Percentiles rank a stretch among this genome's conserved stretches.
Evolutionary conservation across 805 yeast genomes (phyloP).

Genomic region (Saccharomycopsis sp.): DNA sequence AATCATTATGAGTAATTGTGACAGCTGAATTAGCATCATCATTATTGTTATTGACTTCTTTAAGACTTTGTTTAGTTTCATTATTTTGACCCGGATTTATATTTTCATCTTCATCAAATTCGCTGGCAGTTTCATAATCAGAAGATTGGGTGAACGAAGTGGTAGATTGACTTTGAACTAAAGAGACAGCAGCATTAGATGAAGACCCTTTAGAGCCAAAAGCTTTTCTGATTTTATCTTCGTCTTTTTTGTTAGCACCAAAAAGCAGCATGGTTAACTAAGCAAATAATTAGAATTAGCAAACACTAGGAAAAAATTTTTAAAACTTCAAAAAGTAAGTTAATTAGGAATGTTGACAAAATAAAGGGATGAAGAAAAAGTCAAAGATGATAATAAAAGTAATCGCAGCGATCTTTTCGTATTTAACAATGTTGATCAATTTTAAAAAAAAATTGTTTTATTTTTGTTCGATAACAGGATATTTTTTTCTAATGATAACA

Average conservation of each 20-base stretch:
- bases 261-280: constrained; percentile 8
- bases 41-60: not conserved
- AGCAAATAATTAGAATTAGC: no score
- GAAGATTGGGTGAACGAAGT: constrained; percentile 5
- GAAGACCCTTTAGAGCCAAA: not conserved
- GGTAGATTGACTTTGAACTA: constrained; percentile 6
- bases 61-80: not conserved
- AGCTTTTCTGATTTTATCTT: constrained; percentile 4
- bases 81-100: not conserved
- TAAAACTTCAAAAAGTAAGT: no score
- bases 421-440: no score
- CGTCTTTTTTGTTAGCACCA: constrained; percentile 1
- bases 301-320: no score
- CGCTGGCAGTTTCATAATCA: constrained; percentile 9
- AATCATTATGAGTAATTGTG: not conserved
- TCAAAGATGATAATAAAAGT: no score
- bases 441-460: no score
- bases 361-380: no score
- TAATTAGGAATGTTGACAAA: no score
- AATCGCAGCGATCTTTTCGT: no score
- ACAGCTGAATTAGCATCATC: not conserved
- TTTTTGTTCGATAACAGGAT: no score
- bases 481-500: no score
- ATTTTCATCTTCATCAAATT: not conserved
- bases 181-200: not conserved